Evolutionary conservation across 768 basidiomycete genomes (phyloP), one percentile per base, ranked within the genome.

Genomic region (Boletus pseudo-olivaceus): DNA sequence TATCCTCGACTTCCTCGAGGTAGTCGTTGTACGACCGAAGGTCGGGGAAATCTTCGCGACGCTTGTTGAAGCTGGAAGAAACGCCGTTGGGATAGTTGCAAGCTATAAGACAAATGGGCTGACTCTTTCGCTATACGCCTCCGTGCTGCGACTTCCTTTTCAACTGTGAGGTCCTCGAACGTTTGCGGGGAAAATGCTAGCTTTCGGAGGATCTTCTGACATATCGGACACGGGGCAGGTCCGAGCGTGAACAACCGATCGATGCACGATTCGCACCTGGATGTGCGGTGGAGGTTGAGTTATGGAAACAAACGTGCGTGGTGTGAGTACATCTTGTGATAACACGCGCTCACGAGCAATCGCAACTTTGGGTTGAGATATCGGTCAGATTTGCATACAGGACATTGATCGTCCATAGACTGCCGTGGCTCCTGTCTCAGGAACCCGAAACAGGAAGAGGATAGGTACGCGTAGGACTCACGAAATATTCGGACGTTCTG

Each of bases 191-290:
- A 89, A 67, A 98, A 99, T n/a, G 92, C 91, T 26, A 93, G 80
- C 67, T 98, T 98, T 19, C 97, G 76, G 47, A 98, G 78, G 17
- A 89, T 82, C 64, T 86, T 90, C 49, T 81, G 83, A 71, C 97
- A 99, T 53, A 93, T 85, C 17, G 97, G 97, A 77, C 97, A 98
- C 4, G 93, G 93, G 3, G 93, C 94, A 2, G 97, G 95, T 2
- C 96, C 95, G 5, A 98, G 82, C 1, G 94, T 96, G 72, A 96
- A 99, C 38, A 98, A 71, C 8, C 95, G 84, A 71, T 98, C 97
- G 64, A 99, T 97, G 70, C 97, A 99, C 1, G 92, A 93, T 76
- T 98, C 96, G 75, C 97, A 98, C 92, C 94, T 96, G 56, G n/a
- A 46, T 23, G 40, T n/a, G 17, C 19, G n/a, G 23, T 20, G 8